These are phyloP conservation scores for Flueggea neowawraea DNA, from an alignment of 441 rosid species.

Conservation along the genomic window DNA sequence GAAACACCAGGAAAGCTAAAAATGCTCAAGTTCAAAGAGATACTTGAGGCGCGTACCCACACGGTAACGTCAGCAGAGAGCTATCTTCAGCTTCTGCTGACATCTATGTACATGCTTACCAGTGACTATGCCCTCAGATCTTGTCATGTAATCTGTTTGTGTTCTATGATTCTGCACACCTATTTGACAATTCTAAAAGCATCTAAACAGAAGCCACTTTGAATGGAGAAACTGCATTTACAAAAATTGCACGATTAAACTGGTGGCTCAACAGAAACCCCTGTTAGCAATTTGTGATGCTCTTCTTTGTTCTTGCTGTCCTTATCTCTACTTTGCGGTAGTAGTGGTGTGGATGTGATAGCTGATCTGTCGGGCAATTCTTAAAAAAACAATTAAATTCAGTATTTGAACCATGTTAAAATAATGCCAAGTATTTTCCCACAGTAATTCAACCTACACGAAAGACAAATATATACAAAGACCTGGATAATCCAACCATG, in stretches of 20 bases:
- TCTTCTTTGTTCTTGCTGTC: slow-evolving; percentile 71
- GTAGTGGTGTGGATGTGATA: slow-evolving; percentile 27
- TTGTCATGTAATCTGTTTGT: slow-evolving; percentile 10
- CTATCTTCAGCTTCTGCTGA: slow-evolving; percentile 49
- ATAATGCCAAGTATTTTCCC: neutral
- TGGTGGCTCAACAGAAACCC: slow-evolving; percentile 57
- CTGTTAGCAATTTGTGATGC: slow-evolving; percentile 62
- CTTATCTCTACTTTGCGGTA: slow-evolving; percentile 57
- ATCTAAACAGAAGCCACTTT: slow-evolving; percentile 2
- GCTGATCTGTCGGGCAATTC: slow-evolving; percentile 73
- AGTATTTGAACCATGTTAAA: neutral
- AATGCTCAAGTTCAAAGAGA: slow-evolving; percentile 9
- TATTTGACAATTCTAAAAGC: slow-evolving; percentile 8
- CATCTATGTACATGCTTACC: slow-evolving; percentile 22
- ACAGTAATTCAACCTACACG: neutral
- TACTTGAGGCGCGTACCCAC: slow-evolving; percentile 12
- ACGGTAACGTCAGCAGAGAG: slow-evolving; percentile 22
- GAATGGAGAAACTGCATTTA: slow-evolving; percentile 6
- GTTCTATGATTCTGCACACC: slow-evolving; percentile 13
- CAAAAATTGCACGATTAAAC: slow-evolving; percentile 41
- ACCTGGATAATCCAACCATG: neutral
- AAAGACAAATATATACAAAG: neutral
- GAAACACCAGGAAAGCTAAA: neutral
- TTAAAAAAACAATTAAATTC: slow-evolving; percentile 20
- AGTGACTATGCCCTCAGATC: slow-evolving; percentile 13